Percentiles rank a stretch among this genome's conserved stretches.
Conservation (phyloP, 164 flowering plant genomes). For the Aristolochia californica region DNA sequence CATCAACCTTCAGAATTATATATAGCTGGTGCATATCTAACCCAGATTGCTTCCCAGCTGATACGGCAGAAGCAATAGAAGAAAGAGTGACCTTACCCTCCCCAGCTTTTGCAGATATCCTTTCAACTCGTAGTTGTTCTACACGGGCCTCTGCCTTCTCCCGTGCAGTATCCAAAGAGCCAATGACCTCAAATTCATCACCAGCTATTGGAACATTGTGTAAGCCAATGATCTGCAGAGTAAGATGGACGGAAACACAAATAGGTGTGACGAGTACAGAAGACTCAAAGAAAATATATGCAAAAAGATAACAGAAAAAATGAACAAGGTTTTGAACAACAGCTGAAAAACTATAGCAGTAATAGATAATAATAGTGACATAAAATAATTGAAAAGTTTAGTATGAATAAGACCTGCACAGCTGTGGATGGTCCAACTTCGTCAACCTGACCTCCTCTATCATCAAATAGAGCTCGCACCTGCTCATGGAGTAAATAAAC, state of each 20-base stretch:
- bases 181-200: conserved; percentile 84
- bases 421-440: conserved; percentile 89
- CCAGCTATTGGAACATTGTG: conserved; percentile 86
- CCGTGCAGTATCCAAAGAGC: conserved; percentile 70
- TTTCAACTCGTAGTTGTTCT: conserved; percentile 42
- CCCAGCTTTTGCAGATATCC: conserved; percentile 72
- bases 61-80: conserved; percentile 76
- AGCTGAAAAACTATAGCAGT: too few relatives aligned
- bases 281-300: not conserved
- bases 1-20: conserved; percentile 83
- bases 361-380: too few relatives aligned
- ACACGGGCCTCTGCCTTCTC: conserved; percentile 68
- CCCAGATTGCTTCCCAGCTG: conserved; percentile 61
- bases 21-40: conserved; percentile 86
- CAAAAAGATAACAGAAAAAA: conserved; percentile 1
- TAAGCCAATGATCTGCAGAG: conserved; percentile 65
- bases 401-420: conserved; percentile 49
- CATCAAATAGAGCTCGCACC: conserved; percentile 92
- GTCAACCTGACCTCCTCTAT: conserved; percentile 53
- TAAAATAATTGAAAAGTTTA: not conserved
- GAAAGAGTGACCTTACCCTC: conserved; percentile 85
- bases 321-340: too few relatives aligned
- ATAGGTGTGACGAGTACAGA: not conserved
- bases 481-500: conserved; percentile 14
- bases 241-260: not conserved